phyloP scores from a whole-genome alignment of 2,329 filamentous ascomycete genomes.

The Alternaria atra region DNA sequence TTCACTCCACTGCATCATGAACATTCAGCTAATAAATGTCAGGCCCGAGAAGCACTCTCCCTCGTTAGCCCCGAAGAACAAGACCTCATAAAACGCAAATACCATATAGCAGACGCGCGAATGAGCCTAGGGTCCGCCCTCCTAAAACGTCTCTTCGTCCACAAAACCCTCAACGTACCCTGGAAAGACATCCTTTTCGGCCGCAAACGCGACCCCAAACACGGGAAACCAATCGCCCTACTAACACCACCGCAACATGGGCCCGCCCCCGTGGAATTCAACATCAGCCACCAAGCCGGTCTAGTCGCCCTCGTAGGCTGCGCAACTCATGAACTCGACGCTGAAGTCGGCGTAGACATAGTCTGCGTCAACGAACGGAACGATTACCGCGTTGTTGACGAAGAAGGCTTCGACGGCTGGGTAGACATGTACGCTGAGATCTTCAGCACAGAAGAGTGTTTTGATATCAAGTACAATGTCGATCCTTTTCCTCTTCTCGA shows the following conservation, averaged over 20 bases:
- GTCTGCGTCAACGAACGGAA: constrained; percentile 77
- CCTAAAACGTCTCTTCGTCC: constrained; percentile 75
- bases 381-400: constrained; percentile 66
- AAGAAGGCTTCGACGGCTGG: constrained; percentile 71
- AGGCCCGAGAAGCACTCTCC: constrained; percentile 55
- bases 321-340: constrained; percentile 39
- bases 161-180: constrained; percentile 64
- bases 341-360: constrained; percentile 76
- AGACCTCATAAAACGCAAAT: constrained; percentile 66
- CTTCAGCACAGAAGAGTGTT: constrained; percentile 69
- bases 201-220: constrained; percentile 61
- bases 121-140: constrained; percentile 77
- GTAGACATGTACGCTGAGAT: constrained; percentile 78
- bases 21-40: not conserved
- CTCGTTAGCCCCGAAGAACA: constrained; percentile 64
- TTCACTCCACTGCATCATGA: not conserved
- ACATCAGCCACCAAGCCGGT: constrained; percentile 80
- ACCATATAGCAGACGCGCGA: constrained; percentile 75
- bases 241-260: constrained; percentile 23
- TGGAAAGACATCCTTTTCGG: constrained; percentile 69
- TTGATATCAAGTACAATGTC: constrained; percentile 67
- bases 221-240: constrained; percentile 62
- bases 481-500: constrained; percentile 57
- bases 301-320: constrained; percentile 71
- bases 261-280: constrained; percentile 68